Base-by-base conservation (phyloP, 306 rosid species). In the Potentilla sterilis region DNA sequence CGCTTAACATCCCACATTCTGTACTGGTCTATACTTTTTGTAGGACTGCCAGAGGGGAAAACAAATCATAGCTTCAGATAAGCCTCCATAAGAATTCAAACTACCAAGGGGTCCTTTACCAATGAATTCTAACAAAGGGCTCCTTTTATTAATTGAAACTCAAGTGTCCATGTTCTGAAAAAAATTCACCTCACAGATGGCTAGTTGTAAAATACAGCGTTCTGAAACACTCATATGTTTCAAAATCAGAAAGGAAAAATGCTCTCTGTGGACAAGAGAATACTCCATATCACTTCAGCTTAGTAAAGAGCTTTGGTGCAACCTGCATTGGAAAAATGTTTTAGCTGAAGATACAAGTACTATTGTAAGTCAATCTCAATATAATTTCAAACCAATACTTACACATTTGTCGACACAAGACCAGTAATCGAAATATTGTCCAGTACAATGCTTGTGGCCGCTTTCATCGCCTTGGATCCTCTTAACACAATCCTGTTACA, bases 371-470 rank as follows among this genome's bases (percentile, higher is more conserved):
- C 42, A 14, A 51, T 43, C 48, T 49, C n/a, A 69, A 42, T 35
- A 73, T 7, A 43, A 32, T n/a, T 28, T 46, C 51, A 63, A 22
- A 77, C 51, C 68, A 43, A 58, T 49, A 88, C 98, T 83, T 88
- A 96, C 99, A 75, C 99, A 96, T 90, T 90, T 92, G 96, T 96
- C 99, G 32, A 96, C 74, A 81, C 99, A 96, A 74, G 85, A 82
- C 96, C 96, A 92, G 83, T 89, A 89, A 84, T 96, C 99, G 77
- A 96, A 96, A 84, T 90, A 96, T 67, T 96, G 99, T 83, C 99
- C 98, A 24, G 98, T 96, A 84, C 98, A 96, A 77, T 96, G 99
- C 91, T 92, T 89, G 81, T 90, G 90, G 76, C 98, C 98, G 19
- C 87, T 64, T 28, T 86, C 96, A 78, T 96, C 99, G 0, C 89